phyloP scores from a whole-genome alignment of 2,329 filamentous ascomycete species.

The Neophaeococcomyces mojaviensis region DNA sequence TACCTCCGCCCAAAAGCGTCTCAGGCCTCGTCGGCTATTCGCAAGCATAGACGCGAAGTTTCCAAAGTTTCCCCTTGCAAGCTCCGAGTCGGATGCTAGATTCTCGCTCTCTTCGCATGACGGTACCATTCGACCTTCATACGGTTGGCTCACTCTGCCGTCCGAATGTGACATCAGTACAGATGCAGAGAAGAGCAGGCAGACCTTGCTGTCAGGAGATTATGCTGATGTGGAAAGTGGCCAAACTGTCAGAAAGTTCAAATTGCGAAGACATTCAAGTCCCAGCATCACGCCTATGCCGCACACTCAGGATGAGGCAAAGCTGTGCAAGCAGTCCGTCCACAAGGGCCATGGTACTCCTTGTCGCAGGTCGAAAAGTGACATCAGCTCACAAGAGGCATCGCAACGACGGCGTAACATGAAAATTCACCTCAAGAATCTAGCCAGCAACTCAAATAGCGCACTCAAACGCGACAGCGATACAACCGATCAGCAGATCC shows the following conservation, averaged over 20 bases:
- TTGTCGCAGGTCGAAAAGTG: conserved; percentile 16
- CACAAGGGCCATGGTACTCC: neutral
- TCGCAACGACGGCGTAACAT: conserved; percentile 14
- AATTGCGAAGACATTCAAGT: conserved; percentile 8
- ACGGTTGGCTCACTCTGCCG: conserved; percentile 20
- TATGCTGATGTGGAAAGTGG: conserved; percentile 19
- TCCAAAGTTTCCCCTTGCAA: neutral
- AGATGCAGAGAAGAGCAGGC: neutral
- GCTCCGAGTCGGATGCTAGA: neutral
- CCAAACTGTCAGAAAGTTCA: conserved; percentile 13
- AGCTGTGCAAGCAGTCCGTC: neutral
- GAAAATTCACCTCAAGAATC: conserved; percentile 8
- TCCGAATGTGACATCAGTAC: conserved; percentile 13
- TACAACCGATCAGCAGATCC: neutral
- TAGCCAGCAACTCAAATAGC: neutral
- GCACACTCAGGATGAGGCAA: neutral
- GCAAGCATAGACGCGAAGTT: conserved; percentile 19
- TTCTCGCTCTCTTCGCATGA: neutral
- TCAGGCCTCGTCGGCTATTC: conserved; percentile 20
- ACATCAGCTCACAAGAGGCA: conserved; percentile 12
- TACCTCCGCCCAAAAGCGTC: conserved; percentile 13
- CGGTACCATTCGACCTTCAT: conserved; percentile 9
- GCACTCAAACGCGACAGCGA: neutral
- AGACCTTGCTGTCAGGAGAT: conserved; percentile 18
- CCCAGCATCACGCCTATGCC: neutral